phyloP scores from a whole-genome alignment of 768 basidiomycete genomes.

The Leucosporidium yakuticum region DNA sequence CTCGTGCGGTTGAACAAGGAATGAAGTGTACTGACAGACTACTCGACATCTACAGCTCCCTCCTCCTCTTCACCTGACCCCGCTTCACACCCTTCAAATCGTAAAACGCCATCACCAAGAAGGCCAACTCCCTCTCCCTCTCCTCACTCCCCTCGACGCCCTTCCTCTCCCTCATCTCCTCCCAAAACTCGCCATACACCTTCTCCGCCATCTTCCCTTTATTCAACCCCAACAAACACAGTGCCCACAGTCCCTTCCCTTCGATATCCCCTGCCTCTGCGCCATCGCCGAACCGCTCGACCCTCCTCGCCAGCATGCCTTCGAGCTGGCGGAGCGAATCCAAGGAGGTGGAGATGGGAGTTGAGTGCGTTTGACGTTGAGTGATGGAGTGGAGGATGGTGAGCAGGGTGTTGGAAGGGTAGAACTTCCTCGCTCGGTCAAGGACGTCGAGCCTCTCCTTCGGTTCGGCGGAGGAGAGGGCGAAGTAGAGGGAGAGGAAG shows the following conservation, averaged over 20 bases:
- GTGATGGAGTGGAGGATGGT: slow-evolving; percentile 10
- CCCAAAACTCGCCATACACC: slow-evolving; percentile 8
- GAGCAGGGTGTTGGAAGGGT: slow-evolving; percentile 18
- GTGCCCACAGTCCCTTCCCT: slow-evolving; percentile 3
- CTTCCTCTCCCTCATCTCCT: neutral
- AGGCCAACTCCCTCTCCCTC: slow-evolving; percentile 1
- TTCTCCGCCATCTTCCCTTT: neutral
- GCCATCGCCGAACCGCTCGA: slow-evolving; percentile 1
- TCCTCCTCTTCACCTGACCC: no score
- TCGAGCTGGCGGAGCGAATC: neutral
- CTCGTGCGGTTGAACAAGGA: no score
- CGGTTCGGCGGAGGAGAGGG: neutral
- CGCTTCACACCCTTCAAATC: neutral
- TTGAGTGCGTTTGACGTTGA: neutral
- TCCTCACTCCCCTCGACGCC: neutral
- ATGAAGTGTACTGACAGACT: no score
- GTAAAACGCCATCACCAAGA: slow-evolving; percentile 11
- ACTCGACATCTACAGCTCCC: no score
- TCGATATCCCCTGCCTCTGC: neutral
- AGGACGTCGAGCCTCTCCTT: slow-evolving; percentile 10
- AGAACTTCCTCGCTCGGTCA: neutral
- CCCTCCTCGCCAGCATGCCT: neutral
- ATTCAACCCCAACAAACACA: neutral
- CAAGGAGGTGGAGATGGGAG: neutral
- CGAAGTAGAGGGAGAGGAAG: slow-evolving; percentile 11